Base-by-base conservation (phyloP, 305 asterid species). In the Ajuga reptans region DNA sequence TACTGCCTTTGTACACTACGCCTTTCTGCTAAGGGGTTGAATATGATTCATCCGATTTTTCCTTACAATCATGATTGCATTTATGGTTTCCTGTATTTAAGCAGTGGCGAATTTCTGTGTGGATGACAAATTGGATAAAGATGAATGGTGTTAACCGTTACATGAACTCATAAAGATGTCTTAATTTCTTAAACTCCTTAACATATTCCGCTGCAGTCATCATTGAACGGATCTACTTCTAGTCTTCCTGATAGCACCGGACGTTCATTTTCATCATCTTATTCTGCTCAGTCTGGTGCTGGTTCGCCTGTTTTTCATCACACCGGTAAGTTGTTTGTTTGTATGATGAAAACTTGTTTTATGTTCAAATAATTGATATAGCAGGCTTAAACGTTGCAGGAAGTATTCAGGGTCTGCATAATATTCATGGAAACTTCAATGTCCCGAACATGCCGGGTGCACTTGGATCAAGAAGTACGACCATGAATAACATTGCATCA, bases 281-380 rank as follows among this genome's bases (percentile, higher is more conserved):
- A 85, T 73, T 88, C 98, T 78, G 87, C 87, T 77, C 97, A 93
- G 74, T 86, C 99, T 59, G 99, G 98, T 75, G 89, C 92, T 52
- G 98, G 88, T 65, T 87, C 97, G 80, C 89, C 97, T 49, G 88
- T 78, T 79, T 94, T 62, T 76, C 96, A 94, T 80, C 98, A 88
- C 74, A 71, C 84, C 21, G 97, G 98, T 91, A 63, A 76, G 86
- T 81, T 79, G 66, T 59, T 78, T 76, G 42, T 70, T 83, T 69
- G 72, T 58, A 59, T 67, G 45, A 34, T 56, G 18, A 17, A 39
- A 49, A 64, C 63, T 72, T 51, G 18, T 64, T 75, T 47, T 18
- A 24, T 37, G 46, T 53, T 39, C 10, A 56, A 56, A 34, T 60
- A 6, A 68, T 65, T 71, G 61, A 79, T 77, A 65, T 50, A 52